These are phyloP conservation scores for Allodekkera sacchari DNA, from an alignment of 805 yeast genomes.

Conservation along the genomic window DNA sequence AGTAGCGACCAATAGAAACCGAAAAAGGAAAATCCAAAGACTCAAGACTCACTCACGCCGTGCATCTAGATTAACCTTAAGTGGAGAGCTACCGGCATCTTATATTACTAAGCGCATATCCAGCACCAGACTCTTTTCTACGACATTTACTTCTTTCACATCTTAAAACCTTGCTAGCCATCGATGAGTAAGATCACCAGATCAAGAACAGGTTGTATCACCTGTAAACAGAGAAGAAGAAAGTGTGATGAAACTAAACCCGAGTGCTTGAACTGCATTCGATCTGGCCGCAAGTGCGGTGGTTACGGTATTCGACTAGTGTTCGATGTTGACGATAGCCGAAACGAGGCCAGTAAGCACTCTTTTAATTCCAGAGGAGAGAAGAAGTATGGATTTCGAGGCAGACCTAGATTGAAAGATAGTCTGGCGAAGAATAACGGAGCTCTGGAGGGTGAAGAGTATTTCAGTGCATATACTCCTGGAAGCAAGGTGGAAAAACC, in stretches of 20 bases:
- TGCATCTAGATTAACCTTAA: too few species aligned
- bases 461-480: too few species aligned
- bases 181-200: slow-evolving; percentile 34
- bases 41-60: too few species aligned
- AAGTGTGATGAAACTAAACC: slow-evolving; percentile 54
- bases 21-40: too few species aligned
- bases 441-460: too few species aligned
- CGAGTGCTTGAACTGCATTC: slow-evolving; percentile 37
- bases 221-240: slow-evolving; percentile 44
- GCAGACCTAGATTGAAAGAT: slow-evolving; percentile 32
- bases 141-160: too few species aligned
- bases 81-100: too few species aligned
- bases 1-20: too few species aligned
- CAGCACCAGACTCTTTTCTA: too few species aligned
- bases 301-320: slow-evolving; percentile 41
- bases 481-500: too few species aligned
- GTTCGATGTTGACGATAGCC: slow-evolving; percentile 42
- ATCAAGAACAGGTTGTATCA: slow-evolving; percentile 52
- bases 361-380: slow-evolving; percentile 24
- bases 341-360: slow-evolving; percentile 18
- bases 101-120: too few species aligned
- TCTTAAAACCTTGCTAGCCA: too few species aligned
- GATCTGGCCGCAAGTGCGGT: slow-evolving; percentile 36
- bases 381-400: slow-evolving; percentile 33
- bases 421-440: slow-evolving; percentile 15